Base-by-base conservation (phyloP, 1,139 yeast genomes). In the Pneumocystis murina region DNA sequence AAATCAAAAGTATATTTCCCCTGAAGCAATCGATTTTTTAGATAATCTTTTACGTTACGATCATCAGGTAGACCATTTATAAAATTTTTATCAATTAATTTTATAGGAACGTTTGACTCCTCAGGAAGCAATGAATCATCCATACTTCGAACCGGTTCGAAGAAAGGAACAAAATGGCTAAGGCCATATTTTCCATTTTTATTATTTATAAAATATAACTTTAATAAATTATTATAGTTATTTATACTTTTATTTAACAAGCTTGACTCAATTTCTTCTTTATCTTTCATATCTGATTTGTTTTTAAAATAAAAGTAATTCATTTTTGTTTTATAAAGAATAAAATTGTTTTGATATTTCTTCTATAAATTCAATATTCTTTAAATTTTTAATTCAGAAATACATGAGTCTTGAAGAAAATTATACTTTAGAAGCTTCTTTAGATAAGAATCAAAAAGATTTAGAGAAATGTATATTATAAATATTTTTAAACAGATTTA, bases 121-220 rank as follows among this genome's bases (percentile, higher is more conserved):
- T 2, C 81, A 82, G 73, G 97, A 94, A 75, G 97, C 98, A 30
- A 86, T 94, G 95, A 84, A 77, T 20, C 97, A 94, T 75, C 81
- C 85, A 10, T 88, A 84, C 71, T 86, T 86, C 71, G 60, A 38
- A 40, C 60, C 60, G 30, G 39, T 58, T 38, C 60, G 55, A 24
- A 48, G n/a, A 4, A 12, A 48, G 20, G 55, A 48, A 24, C 30
- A 48, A 48, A 48, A 48, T 12, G n/a, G 30, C 3, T 48, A 16
- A 24, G 7, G 3, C 7, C 24, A 10, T 48, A 20, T 20, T 48
- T 48, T 24, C 6, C 14, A 24, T 48, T 24, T 48, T 24, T 43
- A 3, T 14, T 24, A 48, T 48, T 24, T 24, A 12, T 48, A 24
- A 48, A 24, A 5, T 33, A 33, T 33, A 33, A 7, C 35, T 33